These are phyloP conservation scores for Trypanosoma vivax DNA, from an alignment of 208 protist genomes.

Conservation along the genomic window DNA sequence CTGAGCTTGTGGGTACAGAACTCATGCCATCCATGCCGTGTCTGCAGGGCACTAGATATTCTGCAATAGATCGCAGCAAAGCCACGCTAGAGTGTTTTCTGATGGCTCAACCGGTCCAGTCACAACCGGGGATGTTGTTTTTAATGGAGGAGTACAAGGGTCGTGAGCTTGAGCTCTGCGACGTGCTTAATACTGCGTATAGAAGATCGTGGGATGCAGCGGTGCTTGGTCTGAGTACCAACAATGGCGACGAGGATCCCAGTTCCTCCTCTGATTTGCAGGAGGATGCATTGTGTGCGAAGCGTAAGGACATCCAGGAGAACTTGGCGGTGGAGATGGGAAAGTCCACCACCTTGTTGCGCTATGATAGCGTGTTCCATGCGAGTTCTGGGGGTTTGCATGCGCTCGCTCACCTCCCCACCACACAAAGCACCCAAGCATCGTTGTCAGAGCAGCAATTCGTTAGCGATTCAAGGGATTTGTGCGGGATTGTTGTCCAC, in stretches of 20 bases:
- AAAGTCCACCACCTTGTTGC: too few relatives aligned
- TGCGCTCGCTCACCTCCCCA: too few relatives aligned
- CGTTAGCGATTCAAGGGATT: too few relatives aligned
- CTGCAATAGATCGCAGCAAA: constrained; percentile 28
- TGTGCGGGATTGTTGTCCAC: too few relatives aligned
- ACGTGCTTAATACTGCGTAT: constrained; percentile 47
- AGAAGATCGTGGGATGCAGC: constrained; percentile 50
- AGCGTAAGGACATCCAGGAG: not conserved
- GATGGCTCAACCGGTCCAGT: constrained; percentile 34
- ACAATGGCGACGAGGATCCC: not conserved
- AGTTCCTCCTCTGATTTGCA: too few relatives aligned
- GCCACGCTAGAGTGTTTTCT: constrained; percentile 66
- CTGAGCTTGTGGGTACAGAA: constrained; percentile 58
- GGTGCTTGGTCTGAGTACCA: constrained; percentile 13
- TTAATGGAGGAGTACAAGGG: constrained; percentile 59
- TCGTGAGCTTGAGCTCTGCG: constrained; percentile 60
- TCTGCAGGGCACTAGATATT: constrained; percentile 45
- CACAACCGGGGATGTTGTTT: constrained; percentile 30
- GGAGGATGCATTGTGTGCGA: too few relatives aligned
- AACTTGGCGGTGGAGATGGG: too few relatives aligned
- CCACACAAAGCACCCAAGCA: too few relatives aligned
- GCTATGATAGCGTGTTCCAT: too few relatives aligned
- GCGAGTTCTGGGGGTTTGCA: too few relatives aligned
- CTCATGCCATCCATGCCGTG: constrained; percentile 53
- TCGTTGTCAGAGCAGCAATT: too few relatives aligned